Conservation (phyloP, 1,284 basidiomycete species). For the Athelia psychrophila region DNA sequence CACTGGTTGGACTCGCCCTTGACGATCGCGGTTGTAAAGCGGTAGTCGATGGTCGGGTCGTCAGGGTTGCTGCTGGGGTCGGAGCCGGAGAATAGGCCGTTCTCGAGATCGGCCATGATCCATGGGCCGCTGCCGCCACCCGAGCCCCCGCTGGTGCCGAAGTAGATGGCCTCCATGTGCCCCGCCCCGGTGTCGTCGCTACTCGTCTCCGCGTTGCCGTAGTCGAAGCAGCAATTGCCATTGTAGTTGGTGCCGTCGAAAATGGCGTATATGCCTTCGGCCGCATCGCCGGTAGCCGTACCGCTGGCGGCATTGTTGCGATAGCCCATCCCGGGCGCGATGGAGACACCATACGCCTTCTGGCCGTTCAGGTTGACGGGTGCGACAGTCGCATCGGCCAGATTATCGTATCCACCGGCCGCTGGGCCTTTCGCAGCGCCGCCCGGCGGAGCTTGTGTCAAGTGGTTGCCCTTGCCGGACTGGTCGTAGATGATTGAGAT, state of each 20-base stretch:
- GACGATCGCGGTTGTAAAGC: constrained; percentile 7
- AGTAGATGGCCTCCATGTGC: no score
- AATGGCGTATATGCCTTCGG: constrained; percentile 5
- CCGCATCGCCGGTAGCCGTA: not conserved
- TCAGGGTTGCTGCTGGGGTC: no score
- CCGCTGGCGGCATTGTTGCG: constrained; percentile 1
- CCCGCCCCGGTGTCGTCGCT: constrained; percentile 3
- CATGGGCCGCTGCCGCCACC: constrained; percentile 1
- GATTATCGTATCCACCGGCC: not conserved
- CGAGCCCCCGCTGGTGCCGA: no score
- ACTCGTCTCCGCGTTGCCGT: constrained; percentile 2
- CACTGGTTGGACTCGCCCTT: constrained; percentile 3
- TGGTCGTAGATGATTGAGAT: constrained; percentile 8
- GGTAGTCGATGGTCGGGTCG: constrained; percentile 2
- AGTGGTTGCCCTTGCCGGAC: constrained; percentile 4
- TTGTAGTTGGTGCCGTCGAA: constrained; percentile 8
- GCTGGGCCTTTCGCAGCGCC: constrained; percentile 1
- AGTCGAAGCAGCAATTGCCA: constrained; percentile 7
- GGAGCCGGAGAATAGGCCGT: constrained; percentile 1
- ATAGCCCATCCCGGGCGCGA: constrained; percentile 5
- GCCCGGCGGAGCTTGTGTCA: constrained; percentile 3
- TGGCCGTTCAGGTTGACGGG: constrained; percentile 1
- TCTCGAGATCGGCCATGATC: no score
- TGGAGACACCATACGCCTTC: constrained; percentile 1
- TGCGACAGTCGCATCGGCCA: constrained; percentile 2